Evolutionary conservation across 2,329 filamentous ascomycete genomes (phyloP), one percentile per base, ranked within the genome.

Genomic region (Alternaria arbusti): DNA sequence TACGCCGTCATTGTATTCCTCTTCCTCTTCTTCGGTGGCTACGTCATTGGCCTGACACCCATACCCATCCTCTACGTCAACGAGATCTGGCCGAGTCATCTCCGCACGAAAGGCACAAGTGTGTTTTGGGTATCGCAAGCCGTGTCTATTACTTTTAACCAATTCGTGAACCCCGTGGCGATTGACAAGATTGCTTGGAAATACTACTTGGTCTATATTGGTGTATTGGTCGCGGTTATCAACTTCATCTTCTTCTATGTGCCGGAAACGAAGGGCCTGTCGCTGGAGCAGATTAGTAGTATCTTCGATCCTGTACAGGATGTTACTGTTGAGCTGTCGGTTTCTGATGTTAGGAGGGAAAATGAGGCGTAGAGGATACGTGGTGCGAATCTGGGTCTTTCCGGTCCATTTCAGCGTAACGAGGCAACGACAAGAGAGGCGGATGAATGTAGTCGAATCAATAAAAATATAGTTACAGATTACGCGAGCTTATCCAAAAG

Each of bases 31-130:
- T 44, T 68, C 13, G 69, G 64, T 9, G 66, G 64, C 4, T 70
- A 71, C 40, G 61, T 69, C 67, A 76, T 83, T 44, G 81, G 79
- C 15, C 80, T 74, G 57, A 77, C 75, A 1, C 75, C 75, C 3
- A 71, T 79, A 8, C 66, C 73, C 0, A 72, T 77, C 40, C 71
- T 75, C 26, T 80, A 79, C 57, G 61, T 74, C 12, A 74, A 74
- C 26, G 78, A 80, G 60, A 78, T 80, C 30, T 71, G 78, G 68
- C 76, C 78, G 1, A 77, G 71, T 57, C 65, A 70, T 17, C 64
- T 79, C 3, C 68, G 76, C 2, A 65, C 62, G 1, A 67, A 67
- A 49, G 67, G 64, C 15, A 62, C 63, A 6, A 70, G 66, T n/a
- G 58, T 71, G 1, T 68, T 70, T 26, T 71, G 64, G 65, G 61